Percentiles rank a stretch among this genome's conserved stretches.
Conservation (phyloP, 805 yeast species). For the Starmerella riodocensis region DNA sequence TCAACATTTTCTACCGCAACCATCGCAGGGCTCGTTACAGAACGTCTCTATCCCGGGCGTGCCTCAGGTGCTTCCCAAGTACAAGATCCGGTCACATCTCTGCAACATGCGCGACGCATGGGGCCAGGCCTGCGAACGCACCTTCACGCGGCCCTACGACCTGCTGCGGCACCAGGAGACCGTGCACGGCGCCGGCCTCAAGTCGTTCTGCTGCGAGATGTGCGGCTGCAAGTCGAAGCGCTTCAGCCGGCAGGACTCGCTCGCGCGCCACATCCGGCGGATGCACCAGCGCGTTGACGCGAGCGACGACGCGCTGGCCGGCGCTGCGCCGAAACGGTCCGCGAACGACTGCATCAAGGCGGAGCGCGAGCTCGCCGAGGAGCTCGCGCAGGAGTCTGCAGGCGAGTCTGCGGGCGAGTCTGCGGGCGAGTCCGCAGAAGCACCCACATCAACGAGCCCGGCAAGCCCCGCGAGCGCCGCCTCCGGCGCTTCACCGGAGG, state of each 20-base stretch:
- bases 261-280: slow-evolving; percentile 14
- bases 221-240: slow-evolving; percentile 51
- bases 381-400: no score
- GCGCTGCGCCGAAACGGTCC: neutral
- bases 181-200: slow-evolving; percentile 75
- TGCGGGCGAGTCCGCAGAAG: no score
- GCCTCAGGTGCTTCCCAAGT: neutral
- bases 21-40: neutral
- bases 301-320: neutral
- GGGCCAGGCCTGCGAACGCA: slow-evolving; percentile 44
- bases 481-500: no score
- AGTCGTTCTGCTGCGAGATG: slow-evolving; percentile 68
- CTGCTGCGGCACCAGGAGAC: slow-evolving; percentile 89
- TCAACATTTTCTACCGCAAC: neutral
- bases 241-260: slow-evolving; percentile 16
- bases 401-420: no score
- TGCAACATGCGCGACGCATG: slow-evolving; percentile 12
- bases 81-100: slow-evolving; percentile 4
- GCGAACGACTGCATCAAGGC: no score
- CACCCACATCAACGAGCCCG: no score
- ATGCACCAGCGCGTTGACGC: slow-evolving; percentile 7
- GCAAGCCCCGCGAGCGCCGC: no score
- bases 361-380: no score
- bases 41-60: neutral
- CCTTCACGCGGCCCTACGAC: slow-evolving; percentile 87